Evolutionary conservation across 352 stramenopile genomes (phyloP), one percentile per base, ranked within the genome.

Genomic region (Globisporangium nunn): DNA sequence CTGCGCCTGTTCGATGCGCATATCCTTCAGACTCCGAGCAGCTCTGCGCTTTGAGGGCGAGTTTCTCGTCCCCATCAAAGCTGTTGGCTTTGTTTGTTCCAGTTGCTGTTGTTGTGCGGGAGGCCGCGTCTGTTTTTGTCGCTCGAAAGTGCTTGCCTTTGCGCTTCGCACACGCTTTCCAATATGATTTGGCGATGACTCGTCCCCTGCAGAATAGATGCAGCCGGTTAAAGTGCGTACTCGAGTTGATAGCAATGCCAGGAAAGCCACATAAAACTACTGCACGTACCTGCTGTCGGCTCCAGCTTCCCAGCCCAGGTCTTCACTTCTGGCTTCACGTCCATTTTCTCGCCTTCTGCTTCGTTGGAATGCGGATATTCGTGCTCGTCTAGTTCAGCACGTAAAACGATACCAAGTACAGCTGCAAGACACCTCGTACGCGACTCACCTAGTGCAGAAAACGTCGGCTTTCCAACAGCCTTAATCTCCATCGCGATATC

Each of bases 1-100:
- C 40, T 64, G 57, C 3, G 65, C 57, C 52, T 68, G 39, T 29
- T 51, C 48, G 23, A 63, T 58, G 43, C 56, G 41, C 30, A 44
- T 39, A 1, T 76, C 62, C 12, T 59, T 64, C 18, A 62, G n/a
- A 31, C 39, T 53, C 14, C 17, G 39, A 0, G 18, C 30, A 48
- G 59, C 46, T 29, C 56, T 60, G 18, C 33, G 46, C 52, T 58
- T 45, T 18, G 41, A 12, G 2, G 43, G 23, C 14, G 15, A n/a
- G 7, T 39, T 29, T 40, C 6, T 41, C 52, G 43, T 39, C 50
- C 18, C 40, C 23, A 23, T 23, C 23, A 23, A 23, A 23, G 23
- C 23, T 23, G 23, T 23, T 0, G n/a, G 14, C 17, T 43, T 58
- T 6, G 43, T 15, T 7, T 11, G 28, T 6, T 29, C 15, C 0